Percentiles rank a stretch among this genome's conserved stretches.
phyloP scores from a whole-genome alignment of 257 asterid species.

The Petunia axillaris region DNA sequence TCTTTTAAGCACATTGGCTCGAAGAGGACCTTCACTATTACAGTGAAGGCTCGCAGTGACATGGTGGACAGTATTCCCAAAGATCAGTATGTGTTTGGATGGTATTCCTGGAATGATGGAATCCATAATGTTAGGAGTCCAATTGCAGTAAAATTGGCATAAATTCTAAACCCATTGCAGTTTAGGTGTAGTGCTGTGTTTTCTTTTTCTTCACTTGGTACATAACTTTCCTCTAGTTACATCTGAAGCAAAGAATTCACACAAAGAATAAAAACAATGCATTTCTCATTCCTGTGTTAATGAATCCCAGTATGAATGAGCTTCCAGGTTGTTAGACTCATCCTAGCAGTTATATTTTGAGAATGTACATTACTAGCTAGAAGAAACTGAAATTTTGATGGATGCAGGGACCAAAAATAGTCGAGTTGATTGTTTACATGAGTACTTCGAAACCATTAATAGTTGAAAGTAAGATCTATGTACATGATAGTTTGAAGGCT shows the following conservation, averaged over 20 bases:
- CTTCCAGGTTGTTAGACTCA: not conserved
- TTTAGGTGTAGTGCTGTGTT: constrained; percentile 18
- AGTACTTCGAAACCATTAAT: constrained; percentile 45
- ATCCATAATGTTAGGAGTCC: constrained; percentile 48
- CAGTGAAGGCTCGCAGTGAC: constrained; percentile 44
- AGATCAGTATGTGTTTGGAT: constrained; percentile 43
- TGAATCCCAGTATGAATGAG: not conserved
- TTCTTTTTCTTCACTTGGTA: not conserved
- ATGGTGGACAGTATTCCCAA: constrained; percentile 1
- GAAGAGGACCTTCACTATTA: constrained; percentile 63
- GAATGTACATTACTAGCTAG: not conserved
- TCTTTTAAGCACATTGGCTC: constrained; percentile 50
- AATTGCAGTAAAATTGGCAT: constrained; percentile 48
- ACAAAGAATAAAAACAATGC: not conserved
- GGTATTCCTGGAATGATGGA: constrained; percentile 48
- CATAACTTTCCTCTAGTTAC: not conserved
- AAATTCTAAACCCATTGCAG: constrained; percentile 12
- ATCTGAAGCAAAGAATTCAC: not conserved
- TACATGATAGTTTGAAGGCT: constrained; percentile 66
- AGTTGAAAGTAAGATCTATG: constrained; percentile 30
- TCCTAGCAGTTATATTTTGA: not conserved
- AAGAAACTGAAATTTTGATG: constrained; percentile 5
- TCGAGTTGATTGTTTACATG: constrained; percentile 82
- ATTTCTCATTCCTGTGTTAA: constrained; percentile 18
- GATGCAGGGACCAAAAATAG: not conserved